Evolutionary conservation across 2,329 filamentous ascomycete species (phyloP), one percentile per base, ranked within the genome.

Genomic region (Neurospora crassa): DNA sequence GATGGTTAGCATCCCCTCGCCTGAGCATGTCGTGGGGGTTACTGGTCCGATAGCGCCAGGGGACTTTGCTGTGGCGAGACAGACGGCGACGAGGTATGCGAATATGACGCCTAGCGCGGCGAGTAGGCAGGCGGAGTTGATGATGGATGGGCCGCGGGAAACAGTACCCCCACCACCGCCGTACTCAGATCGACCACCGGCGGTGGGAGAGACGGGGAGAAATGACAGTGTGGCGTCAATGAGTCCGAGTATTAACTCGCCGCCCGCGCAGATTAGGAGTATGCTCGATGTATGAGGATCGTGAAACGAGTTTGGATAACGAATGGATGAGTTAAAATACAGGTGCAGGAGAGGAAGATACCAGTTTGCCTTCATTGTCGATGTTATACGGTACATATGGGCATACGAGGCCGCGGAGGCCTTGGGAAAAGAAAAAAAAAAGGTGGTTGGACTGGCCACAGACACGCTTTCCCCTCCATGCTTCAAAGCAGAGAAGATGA

Each of bases 221-320:
- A 84, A 83, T 69, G 78, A 81, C 59, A 87, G 85, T 73, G 80
- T 81, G 1, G 81, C 79, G 67, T 86, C 86, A 43, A 80, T 79
- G n/a, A 78, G 81, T 67, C 53, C 24, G 1, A 87, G 85, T 5
- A 79, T 84, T 14, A 80, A 77, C 7, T 81, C 78, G n/a, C 83
- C 82, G 70, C 85, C 86, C n/a, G 85, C 87, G 76, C 83, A 87
- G 75, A 79, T 88, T 6, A 82, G 80, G 75, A 89, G 87, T 76
- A 89, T 89, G 87, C 74, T 89, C 75, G 87, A 89, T 75, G 76
- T 89, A 16, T 89, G 69, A 29, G 14, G 14, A 34, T 2, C 3
- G 2, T 3, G 7, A 1, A 18, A 5, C 2, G 2, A 18, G 4
- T 20, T 63, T 63, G 24, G 53, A 18, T 34, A 18, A 1, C 5